A percentile compares a stretch with the other conserved stretches of the same genome.
Evolutionary conservation across 345 rosid genomes (phyloP).

Genomic region (Euphorbia peplus): DNA sequence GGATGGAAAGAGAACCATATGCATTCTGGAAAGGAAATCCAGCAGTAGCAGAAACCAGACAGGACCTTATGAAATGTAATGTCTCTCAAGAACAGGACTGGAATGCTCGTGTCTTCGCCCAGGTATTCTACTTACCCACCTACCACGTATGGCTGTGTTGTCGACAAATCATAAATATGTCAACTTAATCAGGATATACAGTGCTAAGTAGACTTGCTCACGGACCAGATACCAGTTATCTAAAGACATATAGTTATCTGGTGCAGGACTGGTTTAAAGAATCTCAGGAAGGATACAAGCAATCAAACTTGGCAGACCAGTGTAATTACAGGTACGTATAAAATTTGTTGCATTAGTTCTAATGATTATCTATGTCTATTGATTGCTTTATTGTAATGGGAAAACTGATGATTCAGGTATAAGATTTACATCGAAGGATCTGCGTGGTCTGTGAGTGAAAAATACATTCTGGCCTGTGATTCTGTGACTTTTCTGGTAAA

Average conservation of each 20-base stretch:
- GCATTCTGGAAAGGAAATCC: slow-evolving; percentile 48
- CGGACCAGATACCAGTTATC: no score
- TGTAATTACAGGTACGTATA: slow-evolving; percentile 60
- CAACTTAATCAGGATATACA: no score
- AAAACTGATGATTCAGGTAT: slow-evolving; percentile 22
- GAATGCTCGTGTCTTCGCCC: slow-evolving; percentile 28
- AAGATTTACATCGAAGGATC: slow-evolving; percentile 33
- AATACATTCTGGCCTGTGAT: slow-evolving; percentile 34
- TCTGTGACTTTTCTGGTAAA: slow-evolving; percentile 25
- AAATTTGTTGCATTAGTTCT: no score
- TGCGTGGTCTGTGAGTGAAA: slow-evolving; percentile 36
- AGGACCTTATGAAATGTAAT: slow-evolving; percentile 34
- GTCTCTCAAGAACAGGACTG: slow-evolving; percentile 26
- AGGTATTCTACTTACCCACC: no score
- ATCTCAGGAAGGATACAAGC: slow-evolving; percentile 63
- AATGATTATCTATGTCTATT: neutral
- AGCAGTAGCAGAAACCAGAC: slow-evolving; percentile 21
- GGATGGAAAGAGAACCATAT: slow-evolving; percentile 35
- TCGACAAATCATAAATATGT: no score
- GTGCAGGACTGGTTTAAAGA: slow-evolving; percentile 75
- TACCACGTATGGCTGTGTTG: no score
- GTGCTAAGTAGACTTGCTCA: no score
- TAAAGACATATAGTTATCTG: no score
- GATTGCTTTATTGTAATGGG: neutral
- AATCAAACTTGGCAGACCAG: slow-evolving; percentile 72